Conservation (phyloP, 257 asterid genomes). For the Solanum tacnaense region DNA sequence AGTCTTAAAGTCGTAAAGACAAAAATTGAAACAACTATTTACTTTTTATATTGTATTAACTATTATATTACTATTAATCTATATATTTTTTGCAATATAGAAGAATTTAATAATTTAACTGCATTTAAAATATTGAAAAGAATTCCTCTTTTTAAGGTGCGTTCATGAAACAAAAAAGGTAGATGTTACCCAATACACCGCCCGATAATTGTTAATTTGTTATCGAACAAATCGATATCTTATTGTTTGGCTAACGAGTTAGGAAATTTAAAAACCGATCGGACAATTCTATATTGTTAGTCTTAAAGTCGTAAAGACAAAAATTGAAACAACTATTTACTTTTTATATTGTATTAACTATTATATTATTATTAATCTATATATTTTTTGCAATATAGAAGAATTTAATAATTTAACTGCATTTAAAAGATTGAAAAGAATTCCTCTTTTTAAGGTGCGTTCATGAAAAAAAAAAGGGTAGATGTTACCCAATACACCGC, state of each 20-base stretch:
- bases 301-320: not conserved
- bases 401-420: too few relatives aligned
- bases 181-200: too few relatives aligned
- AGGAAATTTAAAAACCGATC: too few relatives aligned
- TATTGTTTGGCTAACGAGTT: too few relatives aligned
- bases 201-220: too few relatives aligned
- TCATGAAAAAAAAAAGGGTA: not conserved
- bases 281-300: not conserved
- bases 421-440: not conserved
- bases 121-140: not conserved
- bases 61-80: too few relatives aligned
- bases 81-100: too few relatives aligned
- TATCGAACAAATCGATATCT: too few relatives aligned
- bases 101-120: too few relatives aligned
- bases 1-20: not conserved
- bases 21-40: not conserved
- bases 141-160: not conserved
- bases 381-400: too few relatives aligned
- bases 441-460: not conserved
- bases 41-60: not conserved
- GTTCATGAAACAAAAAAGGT: too few relatives aligned
- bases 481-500: not conserved
- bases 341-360: not conserved
- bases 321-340: not conserved
- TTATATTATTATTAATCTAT: too few relatives aligned